A percentile compares a stretch with the other conserved stretches of the same genome.
phyloP scores from a whole-genome alignment of 306 rosid species.

The Hippophae rhamnoides region DNA sequence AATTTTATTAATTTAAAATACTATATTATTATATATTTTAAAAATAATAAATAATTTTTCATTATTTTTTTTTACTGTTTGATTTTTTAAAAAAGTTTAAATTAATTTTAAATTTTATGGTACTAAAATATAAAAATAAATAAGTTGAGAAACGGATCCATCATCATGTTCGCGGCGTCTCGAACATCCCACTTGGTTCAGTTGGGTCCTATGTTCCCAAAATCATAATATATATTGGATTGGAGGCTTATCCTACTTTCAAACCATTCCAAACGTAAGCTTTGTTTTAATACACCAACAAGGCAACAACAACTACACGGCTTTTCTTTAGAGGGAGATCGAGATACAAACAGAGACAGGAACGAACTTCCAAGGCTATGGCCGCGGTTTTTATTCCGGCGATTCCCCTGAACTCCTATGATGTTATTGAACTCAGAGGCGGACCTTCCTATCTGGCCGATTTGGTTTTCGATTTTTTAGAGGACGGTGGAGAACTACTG shows the following conservation, averaged over 20 bases:
- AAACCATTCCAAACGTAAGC: background rate
- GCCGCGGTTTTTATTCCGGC: conserved; percentile 1
- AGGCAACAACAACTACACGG: background rate
- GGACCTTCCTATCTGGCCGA: conserved; percentile 32
- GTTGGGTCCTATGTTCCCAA: background rate
- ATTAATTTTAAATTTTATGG: too few species aligned
- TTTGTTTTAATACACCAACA: background rate
- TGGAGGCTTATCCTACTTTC: too few species aligned
- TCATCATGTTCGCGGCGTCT: conserved; percentile 5
- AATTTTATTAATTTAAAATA: too few species aligned
- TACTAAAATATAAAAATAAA: too few species aligned
- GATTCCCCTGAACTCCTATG: conserved; percentile 21
- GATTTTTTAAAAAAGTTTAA: too few species aligned
- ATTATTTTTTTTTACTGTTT: too few species aligned
- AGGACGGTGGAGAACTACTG: conserved; percentile 23
- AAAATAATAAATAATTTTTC: too few species aligned
- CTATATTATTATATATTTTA: too few species aligned
- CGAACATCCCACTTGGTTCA: background rate
- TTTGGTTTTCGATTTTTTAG: conserved; percentile 47
- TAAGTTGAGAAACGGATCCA: too few species aligned
- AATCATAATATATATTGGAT: too few species aligned
- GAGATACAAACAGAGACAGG: background rate
- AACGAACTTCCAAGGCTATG: conserved; percentile 10
- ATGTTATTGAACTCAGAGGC: conserved; percentile 7
- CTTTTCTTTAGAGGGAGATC: background rate